Base-by-base conservation (phyloP, 2,329 filamentous ascomycete species). In the Colletotrichum tropicale region DNA sequence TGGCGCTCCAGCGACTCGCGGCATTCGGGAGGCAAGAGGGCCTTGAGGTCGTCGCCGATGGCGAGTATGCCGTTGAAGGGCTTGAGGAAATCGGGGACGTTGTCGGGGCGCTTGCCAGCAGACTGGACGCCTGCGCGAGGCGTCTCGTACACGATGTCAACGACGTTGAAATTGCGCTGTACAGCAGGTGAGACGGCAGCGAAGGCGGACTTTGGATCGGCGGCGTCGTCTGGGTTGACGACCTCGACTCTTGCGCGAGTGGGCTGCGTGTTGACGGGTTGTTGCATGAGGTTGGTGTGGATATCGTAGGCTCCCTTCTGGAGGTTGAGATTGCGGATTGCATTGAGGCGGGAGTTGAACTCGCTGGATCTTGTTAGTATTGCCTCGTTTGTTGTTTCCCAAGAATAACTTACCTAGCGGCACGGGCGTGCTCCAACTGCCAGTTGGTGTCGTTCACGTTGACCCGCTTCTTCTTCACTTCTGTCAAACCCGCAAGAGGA, bases 361-460 rank as follows among this genome's bases (percentile, higher is more conserved):
- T 92, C 92, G 83, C 96, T 98, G 78, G 16, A 68, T 26, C 9
- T 26, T 16, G 21, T 77, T 70, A 75, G 70, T 5, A 48, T 4
- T 5, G 28, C 48, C 5, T 12, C 15, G 16, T 21, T 38, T 10
- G 2, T 16, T 61, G 18, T 32, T n/a, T 1, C n/a, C 8, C 2
- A 24, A 26, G 3, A 21, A 32, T 2, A 34, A 86, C 89, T 81
- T 89, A 98, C 96, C 94, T 96, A 71, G 96, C 95, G 83, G 96
- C 95, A 66, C 94, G 92, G 32, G 96, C 96, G 85, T 99, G 97
- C 86, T 98, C 96, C 73, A 97, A 89, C 91, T 98, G 97, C 97
- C 97, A 99, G 83, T 98, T 99, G 73, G 94, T 92, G 80, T 98
- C 95, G 69, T 96, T 98, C 75, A 98, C 94, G 75, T 96, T 94